These are phyloP conservation scores for Diplocarpon rosae DNA, from an alignment of 2,329 filamentous ascomycete genomes.

Conservation along the genomic window DNA sequence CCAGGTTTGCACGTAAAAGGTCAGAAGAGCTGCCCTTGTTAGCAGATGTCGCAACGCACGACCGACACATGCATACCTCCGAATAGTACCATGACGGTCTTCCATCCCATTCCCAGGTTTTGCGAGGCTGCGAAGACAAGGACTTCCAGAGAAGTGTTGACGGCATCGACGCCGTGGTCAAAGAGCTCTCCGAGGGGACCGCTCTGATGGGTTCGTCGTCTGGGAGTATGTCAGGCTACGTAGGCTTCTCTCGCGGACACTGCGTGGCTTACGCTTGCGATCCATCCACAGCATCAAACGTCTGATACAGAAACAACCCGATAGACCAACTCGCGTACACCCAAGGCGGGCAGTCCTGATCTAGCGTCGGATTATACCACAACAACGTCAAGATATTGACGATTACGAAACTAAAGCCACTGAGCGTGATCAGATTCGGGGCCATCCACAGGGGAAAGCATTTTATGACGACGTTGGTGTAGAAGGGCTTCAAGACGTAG, in stretches of 20 bases:
- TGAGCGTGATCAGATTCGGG: conserved; percentile 75
- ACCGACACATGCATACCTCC: conserved; percentile 45
- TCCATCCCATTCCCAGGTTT: conserved; percentile 89
- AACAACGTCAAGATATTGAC: conserved; percentile 82
- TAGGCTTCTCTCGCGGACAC: neutral
- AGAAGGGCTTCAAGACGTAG: conserved; percentile 96
- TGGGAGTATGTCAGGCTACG: conserved; percentile 27
- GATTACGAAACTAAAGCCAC: conserved; percentile 82
- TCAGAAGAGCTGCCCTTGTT: conserved; percentile 55
- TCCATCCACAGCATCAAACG: conserved; percentile 94
- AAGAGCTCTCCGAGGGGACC: conserved; percentile 93
- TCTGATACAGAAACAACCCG: conserved; percentile 92
- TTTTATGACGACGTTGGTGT: conserved; percentile 86
- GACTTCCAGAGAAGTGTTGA: conserved; percentile 91
- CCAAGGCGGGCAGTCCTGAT: conserved; percentile 89
- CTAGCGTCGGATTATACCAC: conserved; percentile 91
- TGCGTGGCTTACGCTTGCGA: conserved; percentile 63
- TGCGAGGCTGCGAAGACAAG: conserved; percentile 85
- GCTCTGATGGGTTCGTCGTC: conserved; percentile 79
- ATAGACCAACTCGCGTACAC: conserved; percentile 88
- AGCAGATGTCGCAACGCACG: conserved; percentile 1
- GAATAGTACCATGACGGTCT: conserved; percentile 73
- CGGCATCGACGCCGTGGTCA: conserved; percentile 92
- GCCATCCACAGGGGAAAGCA: conserved; percentile 96
- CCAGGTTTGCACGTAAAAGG: conserved; percentile 99